A percentile compares a stretch with the other conserved stretches of the same genome.
These are phyloP conservation scores for Solanum ossicruentum DNA, from an alignment of 257 asterid genomes.

Conservation along the genomic window DNA sequence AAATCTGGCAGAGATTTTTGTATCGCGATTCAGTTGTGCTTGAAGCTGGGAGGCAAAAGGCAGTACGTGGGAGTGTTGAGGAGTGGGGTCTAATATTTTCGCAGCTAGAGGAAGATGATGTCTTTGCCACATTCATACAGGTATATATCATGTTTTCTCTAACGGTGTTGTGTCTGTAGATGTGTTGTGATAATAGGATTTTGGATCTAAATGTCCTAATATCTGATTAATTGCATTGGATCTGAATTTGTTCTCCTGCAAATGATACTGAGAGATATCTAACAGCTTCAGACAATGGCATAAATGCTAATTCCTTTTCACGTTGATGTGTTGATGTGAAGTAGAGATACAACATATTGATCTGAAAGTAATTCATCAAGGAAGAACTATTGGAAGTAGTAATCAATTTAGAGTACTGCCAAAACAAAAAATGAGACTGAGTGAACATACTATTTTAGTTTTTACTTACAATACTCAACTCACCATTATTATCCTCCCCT, in stretches of 20 bases:
- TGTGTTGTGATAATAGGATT: background rate
- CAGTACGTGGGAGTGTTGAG: constrained; percentile 36
- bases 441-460: background rate
- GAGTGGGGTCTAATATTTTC: constrained; percentile 55
- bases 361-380: background rate
- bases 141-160: constrained; percentile 16
- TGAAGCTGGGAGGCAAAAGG: constrained; percentile 86
- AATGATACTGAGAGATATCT: background rate
- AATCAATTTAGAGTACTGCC: background rate
- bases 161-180: background rate
- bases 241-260: background rate
- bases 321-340: background rate
- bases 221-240: background rate
- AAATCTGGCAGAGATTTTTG: constrained; percentile 86
- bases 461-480: background rate
- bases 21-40: constrained; percentile 74
- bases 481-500: background rate
- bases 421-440: background rate
- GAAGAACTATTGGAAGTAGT: background rate
- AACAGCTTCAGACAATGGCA: background rate
- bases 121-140: constrained; percentile 70
- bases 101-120: constrained; percentile 63
- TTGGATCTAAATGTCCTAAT: background rate
- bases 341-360: background rate
- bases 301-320: background rate